These are phyloP conservation scores for Wallacemonas collosoma DNA, from an alignment of 208 protist genomes.

Conservation along the genomic window DNA sequence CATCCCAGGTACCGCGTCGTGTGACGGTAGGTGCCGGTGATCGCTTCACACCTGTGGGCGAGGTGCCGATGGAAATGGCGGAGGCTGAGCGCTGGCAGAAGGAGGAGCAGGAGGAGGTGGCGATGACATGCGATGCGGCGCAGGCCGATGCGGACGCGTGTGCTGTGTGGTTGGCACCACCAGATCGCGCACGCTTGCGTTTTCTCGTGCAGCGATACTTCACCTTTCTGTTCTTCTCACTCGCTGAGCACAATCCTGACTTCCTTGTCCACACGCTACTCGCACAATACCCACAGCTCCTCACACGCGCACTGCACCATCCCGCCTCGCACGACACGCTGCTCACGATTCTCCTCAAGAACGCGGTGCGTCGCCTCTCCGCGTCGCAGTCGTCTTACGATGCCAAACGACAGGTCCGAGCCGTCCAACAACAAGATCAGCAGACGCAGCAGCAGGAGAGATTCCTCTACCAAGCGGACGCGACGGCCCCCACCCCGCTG, in stretches of 20 bases:
- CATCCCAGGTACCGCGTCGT: too few relatives aligned
- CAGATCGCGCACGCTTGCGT: neutral
- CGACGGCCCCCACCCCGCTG: neutral
- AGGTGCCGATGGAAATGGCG: too few relatives aligned
- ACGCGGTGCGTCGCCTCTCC: constrained; percentile 19
- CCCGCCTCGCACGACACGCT: constrained; percentile 52
- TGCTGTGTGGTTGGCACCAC: neutral
- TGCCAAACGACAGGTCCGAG: neutral
- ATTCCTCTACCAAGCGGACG: neutral
- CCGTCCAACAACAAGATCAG: neutral
- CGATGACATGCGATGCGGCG: too few relatives aligned
- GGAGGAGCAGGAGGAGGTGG: neutral
- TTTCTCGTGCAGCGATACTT: constrained; percentile 24
- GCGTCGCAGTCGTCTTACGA: constrained; percentile 9
- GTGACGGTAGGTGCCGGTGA: too few relatives aligned
- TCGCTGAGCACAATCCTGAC: constrained; percentile 52
- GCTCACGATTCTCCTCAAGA: constrained; percentile 42
- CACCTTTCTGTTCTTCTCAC: constrained; percentile 40
- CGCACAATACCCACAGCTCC: constrained; percentile 24
- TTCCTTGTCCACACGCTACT: constrained; percentile 29
- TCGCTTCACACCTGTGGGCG: too few relatives aligned
- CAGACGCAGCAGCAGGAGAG: constrained; percentile 5
- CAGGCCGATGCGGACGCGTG: neutral
- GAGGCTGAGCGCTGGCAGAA: neutral
- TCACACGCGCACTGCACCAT: constrained; percentile 24